Percentiles rank a stretch among this genome's conserved stretches.
Evolutionary conservation across 1,284 basidiomycete genomes (phyloP).

Genomic region (Leccinum fuscescens): DNA sequence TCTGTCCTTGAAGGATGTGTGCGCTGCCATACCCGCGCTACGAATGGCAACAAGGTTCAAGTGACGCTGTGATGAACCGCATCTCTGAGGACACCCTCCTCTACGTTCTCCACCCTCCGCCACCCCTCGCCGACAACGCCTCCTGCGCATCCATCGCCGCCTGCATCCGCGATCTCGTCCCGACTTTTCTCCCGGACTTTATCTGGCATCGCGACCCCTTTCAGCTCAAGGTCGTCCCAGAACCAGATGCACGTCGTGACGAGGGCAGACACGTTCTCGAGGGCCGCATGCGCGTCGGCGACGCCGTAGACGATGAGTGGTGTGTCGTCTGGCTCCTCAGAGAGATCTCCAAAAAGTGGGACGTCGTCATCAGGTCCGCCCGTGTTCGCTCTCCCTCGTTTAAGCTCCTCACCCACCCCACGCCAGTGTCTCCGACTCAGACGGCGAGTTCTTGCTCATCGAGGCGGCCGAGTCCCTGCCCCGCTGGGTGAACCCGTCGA

Average conservation of each 20-base stretch:
- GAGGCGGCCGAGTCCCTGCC: slow-evolving; percentile 93
- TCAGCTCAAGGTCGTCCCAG: slow-evolving; percentile 67
- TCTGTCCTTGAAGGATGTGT: slow-evolving; percentile 73
- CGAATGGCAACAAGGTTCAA: slow-evolving; percentile 19
- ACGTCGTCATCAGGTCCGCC: slow-evolving; percentile 68
- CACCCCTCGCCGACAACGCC: slow-evolving; percentile 48
- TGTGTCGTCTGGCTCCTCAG: slow-evolving; percentile 84
- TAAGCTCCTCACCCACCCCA: slow-evolving; percentile 7
- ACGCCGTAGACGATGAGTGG: slow-evolving; percentile 97
- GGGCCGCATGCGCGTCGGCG: slow-evolving; percentile 84
- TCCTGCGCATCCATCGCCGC: slow-evolving; percentile 69
- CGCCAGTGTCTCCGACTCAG: slow-evolving; percentile 77
- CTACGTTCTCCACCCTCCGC: slow-evolving; percentile 67
- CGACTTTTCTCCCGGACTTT: slow-evolving; percentile 62
- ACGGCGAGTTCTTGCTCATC: slow-evolving; percentile 95
- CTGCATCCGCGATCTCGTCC: slow-evolving; percentile 60
- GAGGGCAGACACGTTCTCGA: slow-evolving; percentile 56
- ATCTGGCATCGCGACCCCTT: slow-evolving; percentile 90
- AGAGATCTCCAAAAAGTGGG: slow-evolving; percentile 75
- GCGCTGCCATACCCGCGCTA: slow-evolving; percentile 37
- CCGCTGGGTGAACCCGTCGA: slow-evolving; percentile 87
- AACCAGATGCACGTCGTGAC: slow-evolving; percentile 39
- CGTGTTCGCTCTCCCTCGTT: slow-evolving; percentile 5
- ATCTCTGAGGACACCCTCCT: slow-evolving; percentile 86
- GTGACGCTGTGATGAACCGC: slow-evolving; percentile 52